Base-by-base conservation (phyloP, 257 asterid species). In the Gentiana dahurica region DNA sequence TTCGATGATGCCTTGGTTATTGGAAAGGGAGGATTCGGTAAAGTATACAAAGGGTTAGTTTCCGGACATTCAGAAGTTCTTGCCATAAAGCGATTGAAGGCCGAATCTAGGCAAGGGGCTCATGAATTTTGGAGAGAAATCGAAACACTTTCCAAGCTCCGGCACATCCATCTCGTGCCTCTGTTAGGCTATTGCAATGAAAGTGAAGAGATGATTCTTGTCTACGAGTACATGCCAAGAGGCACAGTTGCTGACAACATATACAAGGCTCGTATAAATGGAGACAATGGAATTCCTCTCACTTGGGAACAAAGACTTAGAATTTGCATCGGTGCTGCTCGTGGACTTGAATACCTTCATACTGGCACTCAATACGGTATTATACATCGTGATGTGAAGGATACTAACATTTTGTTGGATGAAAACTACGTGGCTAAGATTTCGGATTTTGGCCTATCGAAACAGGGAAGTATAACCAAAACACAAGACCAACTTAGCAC, bases 401-500 rank as follows among this genome's bases (percentile, higher is more conserved):
- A 24, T 24, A 24, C 24, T 24, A 24, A 24, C 24, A 24, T 24
- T 24, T 24, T 24, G 24, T 24, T 24, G 24, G 24, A 24, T 24
- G 24, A 24, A 24, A 24, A 24, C 24, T 24, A 24, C 24, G 24
- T 24, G 24, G 24, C 24, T 10, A 66, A 60, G 57, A 24, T 66
- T 66, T 54, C 71, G 38, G 66, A 66, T 53, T 66, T 66, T 34
- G 71, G 71, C 35, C 61, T 66, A 24, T 60, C 62, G 39, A 66
- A 54, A 48, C 13, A 59, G 34, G 66, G 59, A 54, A 38, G 48
- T 12, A 12, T 59, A n/a, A 55, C 33, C 44, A 33, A 59, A 59
- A 24, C 61, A 34, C 45, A 47, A 38, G 47, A 53, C 53, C 34
- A 37, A 46, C 15, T 66, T n/a, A 53, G 44, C 57, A 45, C 62